Evolutionary conservation across 352 stramenopile genomes (phyloP), one percentile per base, ranked within the genome.

Genomic region (Globisporangium middletonii): DNA sequence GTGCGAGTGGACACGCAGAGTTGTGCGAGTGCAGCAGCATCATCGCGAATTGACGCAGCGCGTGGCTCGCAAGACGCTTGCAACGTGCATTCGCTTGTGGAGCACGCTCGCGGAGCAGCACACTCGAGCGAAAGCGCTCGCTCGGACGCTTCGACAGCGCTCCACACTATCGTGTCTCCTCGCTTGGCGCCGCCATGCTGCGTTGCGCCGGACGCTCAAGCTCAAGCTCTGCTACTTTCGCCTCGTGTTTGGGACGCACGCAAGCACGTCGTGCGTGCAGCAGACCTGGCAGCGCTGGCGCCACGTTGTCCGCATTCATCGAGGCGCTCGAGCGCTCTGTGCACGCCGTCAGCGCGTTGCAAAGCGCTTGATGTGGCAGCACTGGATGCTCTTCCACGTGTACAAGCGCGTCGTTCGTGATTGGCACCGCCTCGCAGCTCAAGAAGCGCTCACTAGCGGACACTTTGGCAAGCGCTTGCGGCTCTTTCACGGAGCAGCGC

Each of bases 161-260:
- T 11, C 12, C 1, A 9, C 16, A 9, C 2, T 27, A 51, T 18
- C 0, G 9, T 62, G 41, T 28, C 50, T 78, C 11, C 26, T 16
- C 1, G 50, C 12, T 18, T 83, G 68, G 73, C 50, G 30, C 13
- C 37, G 51, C 6, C 37, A 65, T 35, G 47, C 51, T 1, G 33
- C 33, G 2, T 50, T 55, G 7, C 58, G 53, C 16, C 56, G 60
- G n/a, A 64, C 49, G 26, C 46, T 71, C 11, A 59, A 58, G 37
- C 62, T 55, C 45, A 84, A 83, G 37, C 50, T 80, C 3, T 16
- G 13, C 1, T 69, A 81, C 44, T 86, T 79, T 26, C 60, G 55
- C 4, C 64, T 68, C 42, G 50, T 82, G 0, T 75, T 69, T 45
- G 74, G 74, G 8, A 52, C 47, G 7, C 63, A 81, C 46, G 60